These are phyloP conservation scores for Plasmodium knowlesi DNA, from an alignment of 169 alveolate genomes.

Conservation along the genomic window DNA sequence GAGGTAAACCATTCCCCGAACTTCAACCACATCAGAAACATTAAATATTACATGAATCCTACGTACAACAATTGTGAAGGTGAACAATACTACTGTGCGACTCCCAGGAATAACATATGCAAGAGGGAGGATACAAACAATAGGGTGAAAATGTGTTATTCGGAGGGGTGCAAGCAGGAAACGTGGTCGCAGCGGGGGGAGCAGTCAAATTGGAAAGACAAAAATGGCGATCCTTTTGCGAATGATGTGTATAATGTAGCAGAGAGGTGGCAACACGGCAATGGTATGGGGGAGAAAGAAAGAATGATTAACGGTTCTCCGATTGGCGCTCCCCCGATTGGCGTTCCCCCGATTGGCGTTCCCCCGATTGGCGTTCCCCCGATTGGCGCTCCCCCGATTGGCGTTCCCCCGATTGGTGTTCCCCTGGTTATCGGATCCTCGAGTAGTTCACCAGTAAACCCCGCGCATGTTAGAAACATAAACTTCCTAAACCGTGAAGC, in stretches of 20 bases:
- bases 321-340: too few relatives aligned
- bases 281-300: neutral
- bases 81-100: neutral
- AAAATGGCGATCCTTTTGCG: neutral
- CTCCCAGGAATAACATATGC: neutral
- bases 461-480: neutral
- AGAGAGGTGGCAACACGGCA: neutral
- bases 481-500: slow-evolving; percentile 17
- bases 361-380: too few relatives aligned
- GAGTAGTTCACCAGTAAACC: neutral
- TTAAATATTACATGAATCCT: neutral
- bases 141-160: neutral
- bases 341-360: too few relatives aligned
- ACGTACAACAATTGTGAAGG: neutral
- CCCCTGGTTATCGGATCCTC: neutral
- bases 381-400: too few relatives aligned
- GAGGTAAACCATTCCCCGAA: neutral
- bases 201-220: neutral
- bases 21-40: neutral
- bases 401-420: too few relatives aligned
- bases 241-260: neutral
- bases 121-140: neutral
- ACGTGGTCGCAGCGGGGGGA: neutral
- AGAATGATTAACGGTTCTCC: neutral
- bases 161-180: neutral